These are phyloP conservation scores for Coemansia sp. DNA, from an alignment of 192 early-diverging fungal genomes.

Conservation along the genomic window DNA sequence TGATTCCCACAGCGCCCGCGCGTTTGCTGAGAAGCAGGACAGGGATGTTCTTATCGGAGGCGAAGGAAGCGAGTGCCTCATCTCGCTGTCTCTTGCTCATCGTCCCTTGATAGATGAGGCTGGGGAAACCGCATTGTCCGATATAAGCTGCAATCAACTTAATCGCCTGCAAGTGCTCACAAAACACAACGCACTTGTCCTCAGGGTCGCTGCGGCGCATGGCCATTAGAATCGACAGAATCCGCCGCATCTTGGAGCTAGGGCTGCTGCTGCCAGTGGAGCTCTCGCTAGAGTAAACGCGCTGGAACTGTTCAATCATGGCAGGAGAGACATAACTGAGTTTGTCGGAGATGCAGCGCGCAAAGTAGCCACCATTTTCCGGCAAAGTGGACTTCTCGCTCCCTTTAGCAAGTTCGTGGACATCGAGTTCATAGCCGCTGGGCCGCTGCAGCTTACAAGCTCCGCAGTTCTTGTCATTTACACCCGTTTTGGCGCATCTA, in stretches of 20 bases:
- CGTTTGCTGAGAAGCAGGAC: slow-evolving; percentile 71
- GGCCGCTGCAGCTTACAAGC: background rate
- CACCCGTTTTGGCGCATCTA: background rate
- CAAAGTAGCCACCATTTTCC: background rate
- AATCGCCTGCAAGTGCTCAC: slow-evolving; percentile 11
- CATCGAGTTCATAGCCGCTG: background rate
- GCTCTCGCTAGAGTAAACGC: background rate
- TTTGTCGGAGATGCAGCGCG: background rate
- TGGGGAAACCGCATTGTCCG: background rate
- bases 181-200: slow-evolving; percentile 31
- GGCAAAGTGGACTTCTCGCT: background rate
- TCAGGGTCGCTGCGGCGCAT: background rate
- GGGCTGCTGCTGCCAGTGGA: background rate
- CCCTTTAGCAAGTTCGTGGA: background rate
- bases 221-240: slow-evolving; percentile 15
- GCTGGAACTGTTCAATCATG: background rate
- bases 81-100: slow-evolving; percentile 48
- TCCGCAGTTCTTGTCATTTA: background rate
- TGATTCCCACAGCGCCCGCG: slow-evolving; percentile 75
- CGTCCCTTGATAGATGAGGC: slow-evolving; percentile 45
- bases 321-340: background rate
- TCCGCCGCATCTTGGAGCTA: slow-evolving; percentile 19
- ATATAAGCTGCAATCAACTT: background rate
- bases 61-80: slow-evolving; percentile 45
- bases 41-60: slow-evolving; percentile 15